Evolutionary conservation across 129 eudicot species (phyloP), one percentile per base, ranked within the genome.

Genomic region (Artemisia annua): DNA sequence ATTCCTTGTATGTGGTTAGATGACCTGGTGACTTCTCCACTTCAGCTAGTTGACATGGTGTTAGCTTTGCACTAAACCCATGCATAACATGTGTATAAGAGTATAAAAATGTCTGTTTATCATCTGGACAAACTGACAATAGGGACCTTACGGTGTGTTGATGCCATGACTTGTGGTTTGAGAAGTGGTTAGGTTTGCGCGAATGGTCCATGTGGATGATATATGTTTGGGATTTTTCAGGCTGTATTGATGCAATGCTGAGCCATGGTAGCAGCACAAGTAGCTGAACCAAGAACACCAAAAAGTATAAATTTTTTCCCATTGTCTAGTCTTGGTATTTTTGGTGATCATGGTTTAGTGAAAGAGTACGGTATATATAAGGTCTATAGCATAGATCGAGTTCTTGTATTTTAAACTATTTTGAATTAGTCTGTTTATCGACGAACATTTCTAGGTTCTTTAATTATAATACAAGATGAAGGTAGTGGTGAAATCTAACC

Each of bases 201-300:
- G 83, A 30, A 69, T 62, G 70, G 73, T 82, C 86, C 83, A 82
- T 74, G 70, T 82, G 80, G 57, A 82, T 63, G 80, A 82, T 82
- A 24, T 74, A 82, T 1, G 86, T 73, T 26, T 69, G 66, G 51
- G 78, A 55, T 15, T 15, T 72, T 82, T 73, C 35, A 5, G 74
- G 66, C 39, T 69, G 11, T 1, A n/a, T 20, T 2, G 74, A 62
- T 35, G 69, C 70, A 22, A 16, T 39, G 22, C 7, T 64, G 54
- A 69, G 4, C 48, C 59, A 16, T n/a, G 57, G 61, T 54, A 75
- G 72, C 63, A 81, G 11, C 14, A 75, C 1, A 24, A 74, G 20
- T 22, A 74, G 59, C 66, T 54, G 69, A 3, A 44, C 24, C 51
- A 75, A 20, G 16, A 56, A 44, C 18, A 69, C 16, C 16, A 19